Conservation (phyloP, 2,329 filamentous ascomycete species). For the Hypoxylon rubiginosum region DNA sequence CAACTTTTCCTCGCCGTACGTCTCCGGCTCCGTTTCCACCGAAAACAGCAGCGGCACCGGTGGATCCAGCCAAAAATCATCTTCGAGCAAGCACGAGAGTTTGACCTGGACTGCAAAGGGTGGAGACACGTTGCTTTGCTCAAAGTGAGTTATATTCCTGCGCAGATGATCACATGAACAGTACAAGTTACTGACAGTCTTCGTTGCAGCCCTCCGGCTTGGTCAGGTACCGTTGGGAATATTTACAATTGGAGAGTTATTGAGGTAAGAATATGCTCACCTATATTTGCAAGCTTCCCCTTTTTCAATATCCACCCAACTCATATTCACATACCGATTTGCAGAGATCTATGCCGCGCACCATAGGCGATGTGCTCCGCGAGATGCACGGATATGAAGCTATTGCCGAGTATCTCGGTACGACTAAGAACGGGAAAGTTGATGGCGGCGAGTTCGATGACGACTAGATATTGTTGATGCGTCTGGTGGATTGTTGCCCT, state of each 20-base stretch:
- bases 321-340: background rate
- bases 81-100: conserved; percentile 10
- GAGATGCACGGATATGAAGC: conserved; percentile 7
- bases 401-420: conserved; percentile 12
- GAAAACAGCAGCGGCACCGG: conserved; percentile 4
- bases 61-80: conserved; percentile 3
- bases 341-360: conserved; percentile 13
- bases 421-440: conserved; percentile 1
- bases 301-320: background rate
- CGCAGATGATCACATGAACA: background rate
- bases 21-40: conserved; percentile 10
- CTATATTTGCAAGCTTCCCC: background rate
- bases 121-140: conserved; percentile 10
- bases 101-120: conserved; percentile 14
- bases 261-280: conserved; percentile 6
- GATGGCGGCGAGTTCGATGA: background rate
- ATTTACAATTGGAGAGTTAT: conserved; percentile 17
- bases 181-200: conserved; percentile 3
- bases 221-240: conserved; percentile 12
- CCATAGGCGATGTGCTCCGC: conserved; percentile 12
- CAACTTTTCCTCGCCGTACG: conserved; percentile 10
- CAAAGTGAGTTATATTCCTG: conserved; percentile 11
- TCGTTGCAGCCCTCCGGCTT: conserved; percentile 2
- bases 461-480: background rate
- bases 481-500: no score